A percentile compares a stretch with the other conserved stretches of the same genome.
phyloP scores from a whole-genome alignment of 2,329 filamentous ascomycete genomes.

The Beauveria caledonica region DNA sequence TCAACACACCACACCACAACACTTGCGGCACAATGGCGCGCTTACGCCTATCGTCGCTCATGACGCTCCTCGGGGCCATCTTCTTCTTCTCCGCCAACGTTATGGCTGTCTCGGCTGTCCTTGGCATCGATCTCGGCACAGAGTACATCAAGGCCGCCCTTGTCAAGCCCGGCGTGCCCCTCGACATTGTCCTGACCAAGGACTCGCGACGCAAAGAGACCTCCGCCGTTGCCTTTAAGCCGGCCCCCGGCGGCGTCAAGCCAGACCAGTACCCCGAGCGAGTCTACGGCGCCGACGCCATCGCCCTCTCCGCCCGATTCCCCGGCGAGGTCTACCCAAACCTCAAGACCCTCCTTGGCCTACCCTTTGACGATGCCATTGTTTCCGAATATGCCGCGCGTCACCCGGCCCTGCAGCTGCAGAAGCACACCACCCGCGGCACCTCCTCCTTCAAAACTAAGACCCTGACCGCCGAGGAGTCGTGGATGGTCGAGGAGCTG shows the following conservation, averaged over 20 bases:
- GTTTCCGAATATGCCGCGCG: constrained; percentile 64
- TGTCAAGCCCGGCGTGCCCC: constrained; percentile 91
- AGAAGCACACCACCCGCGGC: constrained; percentile 48
- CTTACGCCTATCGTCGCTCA: constrained; percentile 27
- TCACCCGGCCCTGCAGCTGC: constrained; percentile 70
- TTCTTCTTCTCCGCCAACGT: constrained; percentile 35
- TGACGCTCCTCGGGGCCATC: constrained; percentile 30
- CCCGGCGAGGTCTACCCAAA: constrained; percentile 93
- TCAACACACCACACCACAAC: not conserved
- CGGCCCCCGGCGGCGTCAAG: constrained; percentile 55
- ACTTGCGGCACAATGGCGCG: constrained; percentile 23
- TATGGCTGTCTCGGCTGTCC: constrained; percentile 59
- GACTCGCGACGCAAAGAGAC: constrained; percentile 95
- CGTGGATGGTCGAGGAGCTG: constrained; percentile 81
- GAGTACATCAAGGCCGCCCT: constrained; percentile 95
- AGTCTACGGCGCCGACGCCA: constrained; percentile 83
- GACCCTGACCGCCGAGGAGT: constrained; percentile 51
- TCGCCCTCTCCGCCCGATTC: constrained; percentile 79
- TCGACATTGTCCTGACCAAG: constrained; percentile 96
- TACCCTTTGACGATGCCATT: constrained; percentile 51
- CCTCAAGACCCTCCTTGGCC: constrained; percentile 81
- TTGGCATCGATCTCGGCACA: constrained; percentile 90
- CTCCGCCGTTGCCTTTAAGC: constrained; percentile 89
- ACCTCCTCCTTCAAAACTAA: constrained; percentile 79
- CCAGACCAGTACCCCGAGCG: constrained; percentile 72